Evolutionary conservation across 805 yeast genomes (phyloP), one percentile per base, ranked within the genome.

Genomic region (Scheffersomyces amazonensis): DNA sequence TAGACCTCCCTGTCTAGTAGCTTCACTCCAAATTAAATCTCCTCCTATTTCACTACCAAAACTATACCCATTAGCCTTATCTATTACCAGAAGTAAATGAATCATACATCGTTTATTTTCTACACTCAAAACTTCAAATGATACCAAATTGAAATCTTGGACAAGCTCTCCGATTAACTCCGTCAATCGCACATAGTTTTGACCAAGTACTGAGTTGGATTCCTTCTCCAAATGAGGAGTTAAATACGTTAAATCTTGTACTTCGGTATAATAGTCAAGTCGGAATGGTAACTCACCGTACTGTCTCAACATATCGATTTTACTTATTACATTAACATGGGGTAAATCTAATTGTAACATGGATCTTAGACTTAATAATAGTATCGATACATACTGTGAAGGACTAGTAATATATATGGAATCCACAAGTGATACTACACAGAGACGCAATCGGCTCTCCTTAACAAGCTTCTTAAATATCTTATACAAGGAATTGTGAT

Each of bases 21-120:
- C 96, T 50, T 91, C 96, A n/a, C 89, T 86, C 99, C 99, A 93
- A 2, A 93, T 80, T 0, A 91, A 78, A 55, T 93, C 99, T n/a
- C 98, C 99, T 2, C 97, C 96, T 6, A 91, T 73, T 50, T 93
- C 99, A 1, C 90, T 71, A 0, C 99, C 99, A 66, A 87, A 88
- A 48, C 86, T 75, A 56, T 93, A 93, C 0, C 99, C 99, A 50
- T 83, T 87, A 2, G 97, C 91, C 56, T 86, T 90, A 55, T 93
- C 99, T 8, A 93, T 78, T 2, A 78, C 69, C 12, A 84, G 72
- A 31, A 93, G 71, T 25, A 93, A 61, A 35, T 83, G 75, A 21
- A 93, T 90, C 98, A 93, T 93, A 22, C 93, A 80, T 42, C 81
- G 79, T 54, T 93, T 93, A 58, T 93, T 95, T 52, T 93, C 98